phyloP scores from a whole-genome alignment of 108 stramenopile species.

The Bacterosira constricta region DNA sequence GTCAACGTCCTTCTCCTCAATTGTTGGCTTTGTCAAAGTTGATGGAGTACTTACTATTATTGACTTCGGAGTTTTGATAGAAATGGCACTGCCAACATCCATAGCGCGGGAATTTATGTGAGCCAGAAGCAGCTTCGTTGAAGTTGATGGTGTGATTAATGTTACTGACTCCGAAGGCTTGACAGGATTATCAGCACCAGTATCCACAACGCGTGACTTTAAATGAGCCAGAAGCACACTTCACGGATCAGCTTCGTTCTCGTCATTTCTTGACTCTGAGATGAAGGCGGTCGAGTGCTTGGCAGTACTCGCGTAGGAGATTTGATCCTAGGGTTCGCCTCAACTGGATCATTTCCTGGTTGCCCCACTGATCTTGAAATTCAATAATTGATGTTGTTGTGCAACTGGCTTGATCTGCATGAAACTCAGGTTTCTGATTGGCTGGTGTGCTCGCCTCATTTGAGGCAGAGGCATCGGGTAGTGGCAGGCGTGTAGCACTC shows the following conservation, averaged over 20 bases:
- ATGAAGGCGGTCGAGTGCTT: too few relatives aligned
- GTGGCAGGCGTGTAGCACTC: too few relatives aligned
- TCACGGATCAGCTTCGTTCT: not conserved
- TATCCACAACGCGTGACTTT: not conserved
- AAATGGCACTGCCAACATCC: not conserved
- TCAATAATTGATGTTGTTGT: too few relatives aligned
- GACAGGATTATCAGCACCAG: not conserved
- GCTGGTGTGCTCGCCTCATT: too few relatives aligned
- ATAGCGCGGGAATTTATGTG: not conserved
- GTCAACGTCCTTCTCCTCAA: not conserved
- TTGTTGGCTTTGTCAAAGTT: not conserved
- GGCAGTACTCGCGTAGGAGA: too few relatives aligned
- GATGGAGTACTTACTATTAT: not conserved
- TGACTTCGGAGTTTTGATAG: not conserved
- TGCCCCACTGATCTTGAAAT: too few relatives aligned
- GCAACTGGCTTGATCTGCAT: too few relatives aligned
- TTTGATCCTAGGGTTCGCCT: too few relatives aligned
- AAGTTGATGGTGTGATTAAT: not conserved
- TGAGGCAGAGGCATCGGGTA: too few relatives aligned
- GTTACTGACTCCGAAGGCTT: not conserved
- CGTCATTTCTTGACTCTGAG: not conserved
- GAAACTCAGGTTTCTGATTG: too few relatives aligned
- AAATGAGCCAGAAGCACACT: slow-evolving; percentile 1
- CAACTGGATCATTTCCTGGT: too few relatives aligned
- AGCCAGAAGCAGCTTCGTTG: not conserved